Evolutionary conservation across 164 flowering plant genomes (phyloP).

Genomic region (Aristolochia fimbriata): DNA sequence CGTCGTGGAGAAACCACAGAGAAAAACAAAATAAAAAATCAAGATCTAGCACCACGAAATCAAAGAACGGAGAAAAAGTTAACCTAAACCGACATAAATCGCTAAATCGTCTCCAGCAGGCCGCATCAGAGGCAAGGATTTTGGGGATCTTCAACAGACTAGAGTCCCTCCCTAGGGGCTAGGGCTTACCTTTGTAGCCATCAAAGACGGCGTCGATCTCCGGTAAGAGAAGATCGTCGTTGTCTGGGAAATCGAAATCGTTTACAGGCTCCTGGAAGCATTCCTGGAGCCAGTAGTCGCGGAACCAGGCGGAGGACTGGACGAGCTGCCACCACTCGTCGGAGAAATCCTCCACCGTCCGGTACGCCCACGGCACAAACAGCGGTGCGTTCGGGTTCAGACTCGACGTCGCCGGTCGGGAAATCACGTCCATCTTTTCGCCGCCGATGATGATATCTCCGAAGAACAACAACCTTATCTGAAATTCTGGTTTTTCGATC

Average conservation of each 20-base stretch:
- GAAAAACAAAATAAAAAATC: not conserved
- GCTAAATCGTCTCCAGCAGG: no score
- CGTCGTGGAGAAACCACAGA: not conserved
- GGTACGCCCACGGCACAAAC: constrained; percentile 67
- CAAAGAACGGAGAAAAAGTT: not conserved
- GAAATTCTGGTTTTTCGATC: not conserved
- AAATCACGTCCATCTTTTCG: constrained; percentile 39
- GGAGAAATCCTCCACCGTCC: constrained; percentile 76
- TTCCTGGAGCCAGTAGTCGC: constrained; percentile 87
- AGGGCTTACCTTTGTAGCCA: constrained; percentile 20
- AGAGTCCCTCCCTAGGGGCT: no score
- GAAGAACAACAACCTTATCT: not conserved
- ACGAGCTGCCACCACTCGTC: constrained; percentile 87
- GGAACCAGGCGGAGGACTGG: constrained; percentile 67
- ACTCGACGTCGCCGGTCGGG: constrained; percentile 22
- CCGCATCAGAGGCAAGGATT: no score
- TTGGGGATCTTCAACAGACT: not conserved
- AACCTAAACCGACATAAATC: not conserved
- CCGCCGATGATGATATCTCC: not conserved
- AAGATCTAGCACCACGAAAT: not conserved
- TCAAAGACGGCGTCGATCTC: constrained; percentile 37
- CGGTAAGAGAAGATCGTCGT: constrained; percentile 28
- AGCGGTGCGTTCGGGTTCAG: constrained; percentile 80
- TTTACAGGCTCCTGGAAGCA: constrained; percentile 51
- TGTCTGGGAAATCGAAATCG: constrained; percentile 9